Evolutionary conservation across 1,139 yeast species (phyloP), one percentile per base, ranked within the genome.

Genomic region (Zhuliangozyma blackwelliae): DNA sequence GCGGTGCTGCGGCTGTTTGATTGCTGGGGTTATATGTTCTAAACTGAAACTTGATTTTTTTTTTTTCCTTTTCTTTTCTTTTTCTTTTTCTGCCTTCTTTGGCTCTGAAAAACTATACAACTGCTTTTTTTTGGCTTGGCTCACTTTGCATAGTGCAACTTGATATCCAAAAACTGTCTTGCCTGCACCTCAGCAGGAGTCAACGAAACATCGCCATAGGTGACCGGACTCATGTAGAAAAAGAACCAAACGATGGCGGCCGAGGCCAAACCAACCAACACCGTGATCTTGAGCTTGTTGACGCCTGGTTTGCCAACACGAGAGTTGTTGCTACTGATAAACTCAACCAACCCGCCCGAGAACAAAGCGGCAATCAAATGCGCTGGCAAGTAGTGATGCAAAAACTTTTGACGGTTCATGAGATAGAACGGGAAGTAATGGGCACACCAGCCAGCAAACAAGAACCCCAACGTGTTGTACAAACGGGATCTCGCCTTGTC

Each of bases 321-420:
- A 45, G 72, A 65, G 51, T 77, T 79, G 49, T 80, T 82, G 20
- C 94, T 81, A 52, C 84, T 74, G 31, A 88, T 59, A 50, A 88
- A 79, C 58, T 94, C 98, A 44, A 85, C 72, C 44, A 89, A 65
- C 0, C 85, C 90, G 21, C 95, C 97, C 10, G 92, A 65, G 43
- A 90, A 77, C 49, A 89, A 61, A 0, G 95, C 90, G 7, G 95
- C 96, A 46, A 88, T 75, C 55, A 92, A 68, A 59, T 94, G 98
- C 0, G 98, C 98, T 28, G 99, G 98, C 50, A 92, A 68, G 59
- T 92, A 92, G 61, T 92, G 98, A 59, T 92, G 98, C 59, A 89
- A 72, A 66, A 90, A 89, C 59, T 86, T 84, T 65, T 90, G 97
- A 67, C 97, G 84, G 43, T 78, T 76, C 97, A 89, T 89, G 54